Conservation (phyloP, 1,139 yeast genomes). For the Williopsis jadinii region DNA sequence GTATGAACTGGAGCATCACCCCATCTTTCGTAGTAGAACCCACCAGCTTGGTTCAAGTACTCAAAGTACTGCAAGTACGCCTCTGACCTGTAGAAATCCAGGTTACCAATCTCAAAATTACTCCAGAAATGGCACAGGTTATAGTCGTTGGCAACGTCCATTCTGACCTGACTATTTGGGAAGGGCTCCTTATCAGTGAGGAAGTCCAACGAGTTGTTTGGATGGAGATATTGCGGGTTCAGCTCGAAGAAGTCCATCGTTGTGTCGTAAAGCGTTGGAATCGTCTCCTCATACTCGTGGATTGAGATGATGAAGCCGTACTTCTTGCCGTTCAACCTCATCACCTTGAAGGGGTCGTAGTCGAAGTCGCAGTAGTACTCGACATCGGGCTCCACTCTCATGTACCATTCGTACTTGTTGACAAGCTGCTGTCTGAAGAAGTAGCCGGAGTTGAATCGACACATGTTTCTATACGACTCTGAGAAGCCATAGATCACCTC, state of each 20-base stretch:
- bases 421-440: slow-evolving; percentile 72
- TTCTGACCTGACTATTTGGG: slow-evolving; percentile 16
- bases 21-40: slow-evolving; percentile 92
- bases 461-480: slow-evolving; percentile 75
- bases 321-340: slow-evolving; percentile 64
- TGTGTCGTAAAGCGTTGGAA: slow-evolving; percentile 77
- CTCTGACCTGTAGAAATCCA: slow-evolving; percentile 72
- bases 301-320: slow-evolving; percentile 84
- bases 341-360: slow-evolving; percentile 78
- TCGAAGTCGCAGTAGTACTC: slow-evolving; percentile 79
- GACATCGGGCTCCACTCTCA: slow-evolving; percentile 91
- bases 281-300: slow-evolving; percentile 73
- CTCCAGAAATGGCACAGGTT: slow-evolving; percentile 96
- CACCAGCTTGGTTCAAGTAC: slow-evolving; percentile 64
- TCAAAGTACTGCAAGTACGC: slow-evolving; percentile 65
- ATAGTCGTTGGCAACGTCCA: slow-evolving; percentile 45
- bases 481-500: slow-evolving; percentile 72
- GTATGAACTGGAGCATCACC: slow-evolving; percentile 98
- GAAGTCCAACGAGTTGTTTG: slow-evolving; percentile 63
- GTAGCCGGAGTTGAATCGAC: slow-evolving; percentile 76
- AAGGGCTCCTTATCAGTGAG: slow-evolving; percentile 45
- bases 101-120: slow-evolving; percentile 80
- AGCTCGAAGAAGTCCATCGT: slow-evolving; percentile 57
- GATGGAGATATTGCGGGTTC: slow-evolving; percentile 58
- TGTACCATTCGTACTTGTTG: slow-evolving; percentile 69